phyloP scores from a whole-genome alignment of 495 filamentous ascomycete species.

The Talaromyces borbonicus region DNA sequence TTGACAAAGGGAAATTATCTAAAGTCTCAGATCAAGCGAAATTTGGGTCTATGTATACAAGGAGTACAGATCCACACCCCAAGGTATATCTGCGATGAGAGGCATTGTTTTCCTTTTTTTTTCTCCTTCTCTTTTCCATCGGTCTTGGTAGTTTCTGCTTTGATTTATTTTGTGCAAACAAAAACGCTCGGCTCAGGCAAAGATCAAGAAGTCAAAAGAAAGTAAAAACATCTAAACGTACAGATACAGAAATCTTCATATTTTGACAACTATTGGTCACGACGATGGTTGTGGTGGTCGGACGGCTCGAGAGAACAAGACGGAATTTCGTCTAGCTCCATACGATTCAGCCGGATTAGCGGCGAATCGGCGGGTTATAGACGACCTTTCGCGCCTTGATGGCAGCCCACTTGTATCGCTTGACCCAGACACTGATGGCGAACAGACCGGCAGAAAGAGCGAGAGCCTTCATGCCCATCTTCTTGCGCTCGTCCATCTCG shows the following conservation, averaged over 20 bases:
- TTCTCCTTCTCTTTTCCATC: slow-evolving; percentile 1
- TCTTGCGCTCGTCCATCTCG: slow-evolving; percentile 97
- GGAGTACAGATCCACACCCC: slow-evolving; percentile 7
- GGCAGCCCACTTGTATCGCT: slow-evolving; percentile 96
- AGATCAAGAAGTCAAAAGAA: slow-evolving; percentile 31
- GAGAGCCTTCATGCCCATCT: slow-evolving; percentile 96
- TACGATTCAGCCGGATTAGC: slow-evolving; percentile 27
- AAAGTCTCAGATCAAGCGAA: slow-evolving; percentile 24
- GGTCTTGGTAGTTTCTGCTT: no score
- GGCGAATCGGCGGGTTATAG: slow-evolving; percentile 63
- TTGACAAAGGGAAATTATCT: slow-evolving; percentile 35
- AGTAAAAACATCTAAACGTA: slow-evolving; percentile 34
- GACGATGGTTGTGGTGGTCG: no score
- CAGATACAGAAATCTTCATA: slow-evolving; percentile 39
- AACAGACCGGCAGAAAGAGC: slow-evolving; percentile 66
- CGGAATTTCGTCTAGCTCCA: no score
- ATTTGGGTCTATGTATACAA: slow-evolving; percentile 9
- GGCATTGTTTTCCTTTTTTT: slow-evolving; percentile 5
- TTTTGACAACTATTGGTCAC: no score
- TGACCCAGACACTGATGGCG: slow-evolving; percentile 90
- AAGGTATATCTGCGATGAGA: slow-evolving; percentile 9
- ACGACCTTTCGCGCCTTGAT: slow-evolving; percentile 92
- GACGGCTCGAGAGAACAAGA: no score
- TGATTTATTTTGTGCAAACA: no score
- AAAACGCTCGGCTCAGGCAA: no score